Base-by-base conservation (phyloP, 73 alveolate genomes). In the Symbiodinium natans region DNA sequence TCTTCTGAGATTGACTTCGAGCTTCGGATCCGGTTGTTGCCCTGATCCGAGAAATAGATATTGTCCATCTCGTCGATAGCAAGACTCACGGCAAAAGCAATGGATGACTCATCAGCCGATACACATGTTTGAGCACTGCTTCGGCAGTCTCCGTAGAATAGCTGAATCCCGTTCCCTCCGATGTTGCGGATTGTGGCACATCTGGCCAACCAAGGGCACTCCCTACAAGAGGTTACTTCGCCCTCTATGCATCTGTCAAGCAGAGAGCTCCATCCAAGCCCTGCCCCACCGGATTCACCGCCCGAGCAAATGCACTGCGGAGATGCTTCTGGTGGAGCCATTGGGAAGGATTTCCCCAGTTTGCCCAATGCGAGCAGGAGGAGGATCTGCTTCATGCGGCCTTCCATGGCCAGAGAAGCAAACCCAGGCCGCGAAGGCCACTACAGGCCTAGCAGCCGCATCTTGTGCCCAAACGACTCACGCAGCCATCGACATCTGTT, bases 161-260 rank as follows among this genome's bases (percentile, higher is more conserved):
- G 39, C 95, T 88, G 86, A 39, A 88, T 59, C 43, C 95, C 95
- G 41, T 88, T 83, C 11, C 95, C 95, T 63, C 86, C 95, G 11
- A 88, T 25, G 29, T 59, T 82, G 27, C 31, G 9, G 74, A 88
- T 38, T 41, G n/a, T 6, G 15, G 95, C 95, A 17, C 95, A 88
- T 29, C 33, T n/a, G 41, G 68, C 54, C 46, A 43, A 63, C 21
- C 29, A 23, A 13, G 95, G 86, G 41, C 95, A 88, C 21, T 88
- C 95, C 86, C 56, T 39, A 73, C 95, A 88, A 38, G 84, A n/a
- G 74, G 95, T 88, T 43, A 88, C 86, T n/a, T 83, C 39, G 71
- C 95, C 71, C 3, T 41, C n/a, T 63, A 88, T 9, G 46, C 95
- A 88, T 83, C 95, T 83, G n/a, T 88, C 33, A 11, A 34, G 84